Evolutionary conservation across 1,284 basidiomycete species (phyloP).

Genomic region (Golubevia sp.): DNA sequence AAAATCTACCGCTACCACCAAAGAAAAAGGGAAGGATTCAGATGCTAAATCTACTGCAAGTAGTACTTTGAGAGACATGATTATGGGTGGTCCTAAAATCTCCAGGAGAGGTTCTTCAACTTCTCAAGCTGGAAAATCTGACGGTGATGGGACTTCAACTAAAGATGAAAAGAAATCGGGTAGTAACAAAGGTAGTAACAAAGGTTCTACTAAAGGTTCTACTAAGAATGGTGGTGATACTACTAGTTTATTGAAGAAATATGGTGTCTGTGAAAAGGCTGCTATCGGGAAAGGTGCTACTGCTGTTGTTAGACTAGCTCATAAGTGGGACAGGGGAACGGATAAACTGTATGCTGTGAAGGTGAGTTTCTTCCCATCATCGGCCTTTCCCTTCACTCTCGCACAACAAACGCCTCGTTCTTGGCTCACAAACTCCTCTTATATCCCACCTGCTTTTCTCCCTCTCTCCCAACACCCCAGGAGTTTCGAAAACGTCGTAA

Average conservation of each 20-base stretch:
- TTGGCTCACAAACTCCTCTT: not conserved
- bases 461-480: slow-evolving; percentile 62
- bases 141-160: slow-evolving; percentile 16
- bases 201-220: slow-evolving; percentile 17
- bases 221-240: slow-evolving; percentile 19
- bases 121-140: slow-evolving; percentile 39
- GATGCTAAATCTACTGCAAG: slow-evolving; percentile 48
- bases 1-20: not conserved
- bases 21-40: slow-evolving; percentile 25
- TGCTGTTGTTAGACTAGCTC: slow-evolving; percentile 90
- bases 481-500: slow-evolving; percentile 97
- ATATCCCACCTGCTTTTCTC: not conserved
- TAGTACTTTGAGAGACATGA: slow-evolving; percentile 55
- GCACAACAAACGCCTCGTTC: slow-evolving; percentile 1
- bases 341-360: slow-evolving; percentile 99
- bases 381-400: not conserved
- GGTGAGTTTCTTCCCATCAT: slow-evolving; percentile 65
- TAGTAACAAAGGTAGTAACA: not conserved
- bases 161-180: slow-evolving; percentile 12
- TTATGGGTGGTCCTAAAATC: slow-evolving; percentile 53
- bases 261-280: slow-evolving; percentile 93
- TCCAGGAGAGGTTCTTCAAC: slow-evolving; percentile 43
- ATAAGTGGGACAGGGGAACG: slow-evolving; percentile 96
- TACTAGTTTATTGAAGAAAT: slow-evolving; percentile 72
- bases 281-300: slow-evolving; percentile 98